Evolutionary conservation across 169 alveolate species (phyloP), one percentile per base, ranked within the genome.

Genomic region (Sarcocystis neurona): DNA sequence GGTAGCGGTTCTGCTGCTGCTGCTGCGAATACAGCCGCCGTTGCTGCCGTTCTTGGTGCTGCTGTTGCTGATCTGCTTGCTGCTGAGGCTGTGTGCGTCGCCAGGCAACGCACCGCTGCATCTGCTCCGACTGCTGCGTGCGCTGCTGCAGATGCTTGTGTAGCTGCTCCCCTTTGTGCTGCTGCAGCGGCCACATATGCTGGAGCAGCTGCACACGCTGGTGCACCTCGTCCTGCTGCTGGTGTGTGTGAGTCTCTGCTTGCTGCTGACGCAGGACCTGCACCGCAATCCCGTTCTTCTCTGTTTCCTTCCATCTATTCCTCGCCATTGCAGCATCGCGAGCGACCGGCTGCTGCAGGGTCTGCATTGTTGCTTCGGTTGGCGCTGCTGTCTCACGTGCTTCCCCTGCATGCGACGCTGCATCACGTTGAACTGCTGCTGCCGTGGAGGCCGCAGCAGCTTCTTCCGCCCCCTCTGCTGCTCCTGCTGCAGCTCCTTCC

Each of bases 331-430:
- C 68, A 60, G 1, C 60, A 6, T 5, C 84, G 63, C 46, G 10
- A 1, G 32, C 68, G 6, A 5, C 66, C 56, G 44, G 68, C 85
- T 77, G 66, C 85, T 77, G 68, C 39, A 27, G 68, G 37, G 37
- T 30, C 56, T 72, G 56, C 56, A 44, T 34, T 75, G 84, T 66
- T 46, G 43, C 68, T 77, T 43, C 66, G 30, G 66, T 66, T 77
- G 82, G 58, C 43, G 82, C 56, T 72, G 82, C 82, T 72, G 82
- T 53, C 43, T 47, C 82, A 41, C 58, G 58, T 72, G 82, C 50
- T 37, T 10, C 63, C 20, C 30, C 20, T 53, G 41, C 30, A 23
- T 63, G 15, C 32, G 82, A 47, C 43, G 82, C 82, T 72, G 50
- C 82, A 23, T 20, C 63, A 10, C 63, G 63, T 20, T 20, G 63